Evolutionary conservation across 148 eudicot genomes (phyloP).

Genomic region (Limonium bicolor): DNA sequence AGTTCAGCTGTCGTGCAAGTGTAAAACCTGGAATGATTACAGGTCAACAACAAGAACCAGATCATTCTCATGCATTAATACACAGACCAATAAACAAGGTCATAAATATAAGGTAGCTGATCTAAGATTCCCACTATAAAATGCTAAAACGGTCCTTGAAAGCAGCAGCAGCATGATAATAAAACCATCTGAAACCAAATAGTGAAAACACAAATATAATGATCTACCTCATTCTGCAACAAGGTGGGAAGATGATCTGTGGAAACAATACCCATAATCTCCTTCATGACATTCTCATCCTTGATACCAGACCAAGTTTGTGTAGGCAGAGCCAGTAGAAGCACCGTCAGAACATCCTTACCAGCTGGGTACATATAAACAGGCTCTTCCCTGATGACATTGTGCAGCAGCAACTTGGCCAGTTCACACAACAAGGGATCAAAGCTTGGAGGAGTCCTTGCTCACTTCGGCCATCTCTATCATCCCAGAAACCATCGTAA

Average conservation of each 20-base stretch:
- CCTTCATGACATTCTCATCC: slow-evolving; percentile 15
- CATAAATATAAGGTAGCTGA: too few relatives aligned
- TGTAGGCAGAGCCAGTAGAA: slow-evolving; percentile 28
- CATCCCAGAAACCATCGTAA: slow-evolving; percentile 18
- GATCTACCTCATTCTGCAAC: slow-evolving; percentile 30
- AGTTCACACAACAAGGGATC: slow-evolving; percentile 20
- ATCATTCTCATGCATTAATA: too few relatives aligned
- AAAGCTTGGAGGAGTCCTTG: slow-evolving; percentile 15
- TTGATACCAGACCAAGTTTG: slow-evolving; percentile 24
- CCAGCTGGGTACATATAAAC: slow-evolving; percentile 14
- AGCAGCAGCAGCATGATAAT: too few relatives aligned
- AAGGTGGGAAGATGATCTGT: slow-evolving; percentile 17
- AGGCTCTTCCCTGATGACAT: slow-evolving; percentile 1
- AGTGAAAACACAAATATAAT: background rate
- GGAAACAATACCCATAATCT: slow-evolving; percentile 12
- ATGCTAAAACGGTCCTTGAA: too few relatives aligned
- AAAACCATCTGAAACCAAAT: too few relatives aligned
- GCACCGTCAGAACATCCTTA: slow-evolving; percentile 22
- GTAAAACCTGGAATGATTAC: too few relatives aligned
- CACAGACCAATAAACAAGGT: too few relatives aligned
- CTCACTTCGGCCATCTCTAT: slow-evolving; percentile 9
- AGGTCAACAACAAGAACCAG: too few relatives aligned
- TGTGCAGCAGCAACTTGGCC: slow-evolving; percentile 6
- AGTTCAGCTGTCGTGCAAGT: too few relatives aligned
- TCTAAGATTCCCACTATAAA: too few relatives aligned